Evolutionary conservation across 1,284 basidiomycete species (phyloP), one percentile per base, ranked within the genome.

Genomic region (Mycena sp.): DNA sequence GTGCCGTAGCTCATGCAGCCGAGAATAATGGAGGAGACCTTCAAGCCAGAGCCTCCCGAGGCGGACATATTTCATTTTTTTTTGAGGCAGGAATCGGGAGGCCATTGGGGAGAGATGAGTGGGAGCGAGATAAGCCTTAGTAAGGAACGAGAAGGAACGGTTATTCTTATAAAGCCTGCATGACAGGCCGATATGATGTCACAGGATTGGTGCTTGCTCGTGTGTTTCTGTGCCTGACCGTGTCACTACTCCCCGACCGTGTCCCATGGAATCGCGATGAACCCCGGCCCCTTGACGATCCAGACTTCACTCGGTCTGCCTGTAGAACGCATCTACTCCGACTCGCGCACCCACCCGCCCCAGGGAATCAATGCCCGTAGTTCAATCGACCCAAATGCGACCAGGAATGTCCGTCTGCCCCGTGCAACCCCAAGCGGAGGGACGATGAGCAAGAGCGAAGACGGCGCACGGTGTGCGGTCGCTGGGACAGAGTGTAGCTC

Each of bases 401-500:
- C 75, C 12, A 82, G 87, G 21, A 85, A 81, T 64, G 87, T 88
- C 21, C 85, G 86, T 12, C 75, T 90, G 17, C 78, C 81, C 17
- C 80, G 87, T 16, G 87, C 83, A 32, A 84, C 85, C 19, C 76
- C 84, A 2, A 78, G 74, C 61, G 89, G 88, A 46, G 89, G 89
- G 0, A 79, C 85, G 0, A 84, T 93, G 45, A 83, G 89, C 25
- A 87, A 83, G 69, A 87, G 83, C 67, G 86, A 87, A 62, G 91
- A 93, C 68, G 88, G 87, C 0, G 70, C 71, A 30, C 79, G 86
- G 67, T 90, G 89, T 75, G 90, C 85, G 0, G 87, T 92, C 10
- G 86, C 90, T 1, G 91, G 91, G 16, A 87, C 85, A 73, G 91
- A 92, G 79, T 89, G 91, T 92, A 67, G 70, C 86, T 79, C 40